phyloP scores from a whole-genome alignment of 2,329 filamentous ascomycete genomes.

The Aspergillus novoparasiticus region DNA sequence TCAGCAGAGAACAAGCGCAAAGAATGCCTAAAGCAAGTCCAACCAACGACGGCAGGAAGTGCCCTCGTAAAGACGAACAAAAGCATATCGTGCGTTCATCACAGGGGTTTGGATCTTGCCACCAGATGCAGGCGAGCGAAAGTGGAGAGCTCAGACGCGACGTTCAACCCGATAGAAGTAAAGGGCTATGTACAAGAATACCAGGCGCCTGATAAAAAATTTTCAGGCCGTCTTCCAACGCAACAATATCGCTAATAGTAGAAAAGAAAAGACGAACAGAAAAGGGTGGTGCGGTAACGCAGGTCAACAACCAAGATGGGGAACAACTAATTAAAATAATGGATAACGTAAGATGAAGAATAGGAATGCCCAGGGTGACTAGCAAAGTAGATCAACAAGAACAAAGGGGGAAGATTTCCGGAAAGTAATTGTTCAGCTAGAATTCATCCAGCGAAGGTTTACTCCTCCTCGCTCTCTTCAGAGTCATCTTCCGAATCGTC shows the following conservation, averaged over 20 bases:
- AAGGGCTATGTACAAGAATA: conserved; percentile 27
- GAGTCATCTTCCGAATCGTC: conserved; percentile 51
- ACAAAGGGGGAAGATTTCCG: conserved; percentile 3
- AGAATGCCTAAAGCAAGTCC: background rate
- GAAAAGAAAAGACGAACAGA: conserved; percentile 2
- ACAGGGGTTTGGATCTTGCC: background rate
- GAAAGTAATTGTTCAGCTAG: background rate
- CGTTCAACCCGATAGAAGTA: conserved; percentile 12
- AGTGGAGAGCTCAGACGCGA: conserved; percentile 10
- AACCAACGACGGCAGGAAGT: background rate
- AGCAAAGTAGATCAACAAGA: background rate
- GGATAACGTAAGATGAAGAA: conserved; percentile 1
- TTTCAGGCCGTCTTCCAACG: conserved; percentile 14
- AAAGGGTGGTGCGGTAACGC: background rate
- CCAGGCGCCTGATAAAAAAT: conserved; percentile 15
- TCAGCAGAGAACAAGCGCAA: background rate
- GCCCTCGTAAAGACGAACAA: background rate
- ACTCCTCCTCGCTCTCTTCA: conserved; percentile 55
- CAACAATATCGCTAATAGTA: conserved; percentile 11
- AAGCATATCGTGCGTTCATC: background rate
- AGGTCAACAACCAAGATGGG: conserved; percentile 2
- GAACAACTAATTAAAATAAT: conserved; percentile 1
- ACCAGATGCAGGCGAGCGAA: conserved; percentile 1
- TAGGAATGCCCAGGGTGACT: conserved; percentile 8
- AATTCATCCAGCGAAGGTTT: conserved; percentile 17